Percentiles rank a stretch among this genome's conserved stretches.
Conservation (phyloP, 306 rosid species). For the Dalbergia oliveri region DNA sequence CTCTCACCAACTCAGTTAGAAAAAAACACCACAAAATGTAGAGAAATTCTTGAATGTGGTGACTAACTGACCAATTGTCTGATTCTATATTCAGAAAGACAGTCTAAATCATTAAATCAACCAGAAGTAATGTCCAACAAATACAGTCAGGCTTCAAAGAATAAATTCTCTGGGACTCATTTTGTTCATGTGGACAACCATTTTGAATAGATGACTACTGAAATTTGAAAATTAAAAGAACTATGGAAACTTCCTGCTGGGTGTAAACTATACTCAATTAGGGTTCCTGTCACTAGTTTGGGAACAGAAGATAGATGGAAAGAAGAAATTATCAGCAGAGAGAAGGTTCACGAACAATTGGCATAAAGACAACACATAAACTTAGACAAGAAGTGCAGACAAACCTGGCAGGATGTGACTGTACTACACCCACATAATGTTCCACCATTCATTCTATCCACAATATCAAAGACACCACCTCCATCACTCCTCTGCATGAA, state of each 20-base stretch:
- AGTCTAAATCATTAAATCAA: conserved; percentile 13
- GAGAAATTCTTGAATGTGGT: conserved; percentile 11
- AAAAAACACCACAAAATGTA: neutral
- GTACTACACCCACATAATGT: conserved; percentile 88
- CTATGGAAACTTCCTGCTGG: conserved; percentile 5
- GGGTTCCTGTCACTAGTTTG: conserved; percentile 17
- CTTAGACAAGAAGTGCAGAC: conserved; percentile 45
- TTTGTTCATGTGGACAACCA: conserved; percentile 8
- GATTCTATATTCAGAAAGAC: conserved; percentile 37
- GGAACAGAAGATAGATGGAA: conserved; percentile 24
- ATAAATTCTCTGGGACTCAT: neutral
- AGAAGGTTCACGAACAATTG: conserved; percentile 35
- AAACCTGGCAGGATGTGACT: conserved; percentile 91
- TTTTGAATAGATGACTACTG: conserved; percentile 27
- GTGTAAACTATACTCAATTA: conserved; percentile 31
- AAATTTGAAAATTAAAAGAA: conserved; percentile 13
- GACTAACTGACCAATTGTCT: conserved; percentile 30
- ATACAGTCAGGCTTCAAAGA: conserved; percentile 31
- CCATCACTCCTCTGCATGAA: conserved; percentile 94
- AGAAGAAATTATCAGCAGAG: conserved; percentile 29
- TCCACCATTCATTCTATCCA: conserved; percentile 91
- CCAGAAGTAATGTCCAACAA: neutral
- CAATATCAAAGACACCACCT: conserved; percentile 89
- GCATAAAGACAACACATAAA: conserved; percentile 18
- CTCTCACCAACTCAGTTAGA: neutral